Conservation (phyloP, 2,329 filamentous ascomycete species). For the Phaeosphaeriaceae sp. region DNA sequence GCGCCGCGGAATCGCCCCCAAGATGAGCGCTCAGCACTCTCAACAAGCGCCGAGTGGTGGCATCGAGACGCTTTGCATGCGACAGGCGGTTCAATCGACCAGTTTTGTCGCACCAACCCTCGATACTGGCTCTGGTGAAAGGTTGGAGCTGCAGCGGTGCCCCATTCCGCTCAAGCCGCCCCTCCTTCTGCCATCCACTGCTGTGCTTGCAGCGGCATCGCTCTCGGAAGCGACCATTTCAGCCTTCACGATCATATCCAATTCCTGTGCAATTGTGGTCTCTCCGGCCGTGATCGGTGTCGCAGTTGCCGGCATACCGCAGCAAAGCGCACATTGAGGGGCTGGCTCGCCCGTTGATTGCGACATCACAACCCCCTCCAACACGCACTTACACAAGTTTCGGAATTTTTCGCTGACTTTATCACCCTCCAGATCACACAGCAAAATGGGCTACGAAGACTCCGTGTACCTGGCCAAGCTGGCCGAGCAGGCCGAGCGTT, state of each 20-base stretch:
- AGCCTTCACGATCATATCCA: not conserved
- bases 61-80: slow-evolving; percentile 23
- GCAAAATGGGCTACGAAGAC: slow-evolving; percentile 98
- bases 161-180: slow-evolving; percentile 32
- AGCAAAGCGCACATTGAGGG: slow-evolving; percentile 26
- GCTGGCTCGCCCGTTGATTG: slow-evolving; percentile 21
- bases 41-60: slow-evolving; percentile 25
- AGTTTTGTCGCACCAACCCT: slow-evolving; percentile 12
- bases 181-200: slow-evolving; percentile 38
- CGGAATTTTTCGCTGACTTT: slow-evolving; percentile 34
- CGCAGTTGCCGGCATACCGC: slow-evolving; percentile 1
- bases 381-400: slow-evolving; percentile 16
- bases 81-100: slow-evolving; percentile 14
- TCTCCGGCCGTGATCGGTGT: not conserved
- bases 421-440: slow-evolving; percentile 30
- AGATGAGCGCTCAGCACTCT: slow-evolving; percentile 35
- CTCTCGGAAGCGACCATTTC: slow-evolving; percentile 26
- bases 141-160: slow-evolving; percentile 13
- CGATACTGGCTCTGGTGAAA: slow-evolving; percentile 8
- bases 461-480: slow-evolving; percentile 99
- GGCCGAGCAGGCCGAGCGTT: slow-evolving; percentile 99
- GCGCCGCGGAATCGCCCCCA: slow-evolving; percentile 30
- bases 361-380: slow-evolving; percentile 13
- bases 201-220: slow-evolving; percentile 13
- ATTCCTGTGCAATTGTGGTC: not conserved